phyloP scores from a whole-genome alignment of 805 yeast species.

The Tetrapisispora namnaoensis region DNA sequence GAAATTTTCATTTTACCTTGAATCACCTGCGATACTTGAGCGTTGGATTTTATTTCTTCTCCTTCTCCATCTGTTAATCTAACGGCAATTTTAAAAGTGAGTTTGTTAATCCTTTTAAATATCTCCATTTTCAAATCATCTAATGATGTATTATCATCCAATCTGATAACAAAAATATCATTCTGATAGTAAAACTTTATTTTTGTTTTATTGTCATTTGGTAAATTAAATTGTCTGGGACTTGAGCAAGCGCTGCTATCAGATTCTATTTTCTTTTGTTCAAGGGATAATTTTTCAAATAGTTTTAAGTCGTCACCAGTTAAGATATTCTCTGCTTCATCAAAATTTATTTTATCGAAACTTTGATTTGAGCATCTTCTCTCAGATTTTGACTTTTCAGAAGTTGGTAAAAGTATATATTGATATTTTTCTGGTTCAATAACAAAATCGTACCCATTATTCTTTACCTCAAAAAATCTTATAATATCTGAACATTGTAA shows the following conservation, averaged over 20 bases:
- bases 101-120: constrained; percentile 37
- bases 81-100: constrained; percentile 29
- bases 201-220: constrained; percentile 28
- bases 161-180: constrained; percentile 65
- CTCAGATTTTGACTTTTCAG: neutral
- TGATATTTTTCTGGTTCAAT: constrained; percentile 1
- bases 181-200: constrained; percentile 70
- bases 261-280: neutral
- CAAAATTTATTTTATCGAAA: neutral
- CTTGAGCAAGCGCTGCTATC: constrained; percentile 1
- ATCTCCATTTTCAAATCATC: constrained; percentile 43
- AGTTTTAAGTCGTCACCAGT: constrained; percentile 25
- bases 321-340: constrained; percentile 17
- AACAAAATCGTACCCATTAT: constrained; percentile 29
- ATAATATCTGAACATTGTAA: constrained; percentile 59
- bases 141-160: constrained; percentile 39
- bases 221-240: constrained; percentile 1
- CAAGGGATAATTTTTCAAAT: constrained; percentile 19
- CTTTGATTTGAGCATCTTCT: neutral
- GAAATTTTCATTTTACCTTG: constrained; percentile 30
- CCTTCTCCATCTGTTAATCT: constrained; percentile 28
- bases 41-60: constrained; percentile 28
- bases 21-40: constrained; percentile 27
- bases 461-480: constrained; percentile 52
- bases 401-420: constrained; percentile 5